Conservation (phyloP, 1,284 basidiomycete species). For the Malassezia obtusa region DNA sequence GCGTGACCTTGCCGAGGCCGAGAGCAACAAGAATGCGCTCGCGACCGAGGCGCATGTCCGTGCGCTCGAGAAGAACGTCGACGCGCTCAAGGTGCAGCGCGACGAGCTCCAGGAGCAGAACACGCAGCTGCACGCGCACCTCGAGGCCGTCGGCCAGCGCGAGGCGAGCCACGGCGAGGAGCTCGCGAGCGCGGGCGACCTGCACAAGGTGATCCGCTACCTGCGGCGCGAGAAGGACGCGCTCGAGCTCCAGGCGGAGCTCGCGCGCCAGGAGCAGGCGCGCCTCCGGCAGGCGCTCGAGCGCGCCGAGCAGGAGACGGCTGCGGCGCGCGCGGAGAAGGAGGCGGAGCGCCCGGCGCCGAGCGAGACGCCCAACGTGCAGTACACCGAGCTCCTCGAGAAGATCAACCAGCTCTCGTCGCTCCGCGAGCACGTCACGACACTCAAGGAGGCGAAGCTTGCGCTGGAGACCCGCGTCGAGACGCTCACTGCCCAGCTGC, state of each 20-base stretch:
- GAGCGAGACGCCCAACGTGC: slow-evolving; percentile 55
- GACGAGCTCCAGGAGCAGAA: slow-evolving; percentile 71
- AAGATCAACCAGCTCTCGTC: slow-evolving; percentile 78
- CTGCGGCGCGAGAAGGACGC: slow-evolving; percentile 82
- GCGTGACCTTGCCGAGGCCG: slow-evolving; percentile 60
- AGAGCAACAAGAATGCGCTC: slow-evolving; percentile 62
- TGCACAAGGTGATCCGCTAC: slow-evolving; percentile 71
- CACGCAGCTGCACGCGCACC: slow-evolving; percentile 65
- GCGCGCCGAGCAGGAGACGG: slow-evolving; percentile 56
- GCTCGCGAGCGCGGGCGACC: slow-evolving; percentile 29
- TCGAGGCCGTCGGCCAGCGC: slow-evolving; percentile 73
- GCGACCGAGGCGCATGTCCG: slow-evolving; percentile 73
- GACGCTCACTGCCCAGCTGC: slow-evolving; percentile 52
- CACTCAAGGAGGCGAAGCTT: slow-evolving; percentile 67
- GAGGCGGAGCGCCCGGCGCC: slow-evolving; percentile 25
- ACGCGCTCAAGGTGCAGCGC: slow-evolving; percentile 61
- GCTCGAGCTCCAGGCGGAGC: slow-evolving; percentile 72
- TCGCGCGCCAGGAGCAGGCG: slow-evolving; percentile 71
- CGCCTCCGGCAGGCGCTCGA: slow-evolving; percentile 68
- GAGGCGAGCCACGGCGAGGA: slow-evolving; percentile 60
- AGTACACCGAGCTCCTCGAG: slow-evolving; percentile 74
- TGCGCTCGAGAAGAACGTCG: slow-evolving; percentile 64
- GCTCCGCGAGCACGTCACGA: slow-evolving; percentile 76
- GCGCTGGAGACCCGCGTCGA: slow-evolving; percentile 55
- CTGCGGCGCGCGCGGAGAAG: slow-evolving; percentile 57